phyloP scores from a whole-genome alignment of 2,329 filamentous ascomycete species.

The Aspergillus alliaceus region DNA sequence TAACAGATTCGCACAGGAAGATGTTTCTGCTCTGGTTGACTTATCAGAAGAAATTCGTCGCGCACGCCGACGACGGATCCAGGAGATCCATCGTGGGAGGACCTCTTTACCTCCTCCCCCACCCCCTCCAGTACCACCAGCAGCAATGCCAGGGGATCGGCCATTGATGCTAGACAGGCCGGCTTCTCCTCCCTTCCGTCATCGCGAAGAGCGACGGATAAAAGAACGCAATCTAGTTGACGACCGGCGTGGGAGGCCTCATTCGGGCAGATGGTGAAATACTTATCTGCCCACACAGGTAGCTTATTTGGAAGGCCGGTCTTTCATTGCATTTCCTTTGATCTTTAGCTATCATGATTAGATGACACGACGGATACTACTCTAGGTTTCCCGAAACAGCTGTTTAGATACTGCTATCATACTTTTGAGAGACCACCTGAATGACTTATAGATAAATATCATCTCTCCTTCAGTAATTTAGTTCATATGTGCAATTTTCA shows the following conservation, averaged over 20 bases:
- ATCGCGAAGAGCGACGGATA: conserved; percentile 20
- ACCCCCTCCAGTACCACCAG: conserved; percentile 9
- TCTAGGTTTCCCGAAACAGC: background rate
- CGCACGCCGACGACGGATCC: conserved; percentile 58
- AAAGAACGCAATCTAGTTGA: conserved; percentile 29
- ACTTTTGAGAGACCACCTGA: background rate
- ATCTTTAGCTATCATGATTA: background rate
- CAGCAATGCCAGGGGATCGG: conserved; percentile 10
- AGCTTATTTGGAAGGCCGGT: too few species aligned
- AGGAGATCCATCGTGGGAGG: conserved; percentile 56
- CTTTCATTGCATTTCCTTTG: background rate
- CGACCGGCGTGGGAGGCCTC: conserved; percentile 18
- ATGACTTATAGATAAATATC: background rate
- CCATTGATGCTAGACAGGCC: conserved; percentile 19
- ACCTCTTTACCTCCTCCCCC: conserved; percentile 21
- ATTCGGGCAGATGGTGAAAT: conserved; percentile 14
- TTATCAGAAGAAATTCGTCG: conserved; percentile 79
- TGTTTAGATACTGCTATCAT: background rate
- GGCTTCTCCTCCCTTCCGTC: conserved; percentile 20
- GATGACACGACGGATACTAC: background rate
- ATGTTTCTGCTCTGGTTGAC: conserved; percentile 80
- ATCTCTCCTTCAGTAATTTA: too few species aligned
- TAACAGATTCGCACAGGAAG: conserved; percentile 60
- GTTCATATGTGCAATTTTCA: too few species aligned
- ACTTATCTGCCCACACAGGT: background rate